Percentiles rank a stretch among this genome's conserved stretches.
Conservation (phyloP, 805 yeast genomes). For the Candida pini region DNA sequence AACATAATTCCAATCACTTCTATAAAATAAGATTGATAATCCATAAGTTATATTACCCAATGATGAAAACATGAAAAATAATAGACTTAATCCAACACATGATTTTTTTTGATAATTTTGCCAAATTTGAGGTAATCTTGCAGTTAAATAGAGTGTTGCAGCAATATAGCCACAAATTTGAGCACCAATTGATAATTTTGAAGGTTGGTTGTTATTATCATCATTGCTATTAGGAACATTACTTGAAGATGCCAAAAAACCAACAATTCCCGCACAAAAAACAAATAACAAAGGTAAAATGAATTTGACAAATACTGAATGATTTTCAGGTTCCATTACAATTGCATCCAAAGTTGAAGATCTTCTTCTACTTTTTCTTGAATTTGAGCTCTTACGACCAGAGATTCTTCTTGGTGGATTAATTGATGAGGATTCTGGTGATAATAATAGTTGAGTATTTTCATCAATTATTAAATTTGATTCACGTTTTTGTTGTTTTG, state of each 20-base stretch:
- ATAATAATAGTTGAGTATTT: conserved; percentile 1
- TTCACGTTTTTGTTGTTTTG: conserved; percentile 27
- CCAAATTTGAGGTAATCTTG: conserved; percentile 74
- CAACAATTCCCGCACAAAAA: conserved; percentile 53
- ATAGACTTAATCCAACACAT: conserved; percentile 78
- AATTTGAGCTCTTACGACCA: conserved; percentile 11
- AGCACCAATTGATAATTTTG: conserved; percentile 43
- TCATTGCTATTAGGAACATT: conserved; percentile 11
- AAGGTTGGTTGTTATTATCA: conserved; percentile 18
- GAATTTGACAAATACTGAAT: conserved; percentile 43
- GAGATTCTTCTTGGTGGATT: conserved; percentile 10
- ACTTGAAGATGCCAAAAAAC: conserved; percentile 44
- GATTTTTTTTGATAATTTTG: conserved; percentile 76
- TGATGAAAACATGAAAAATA: conserved; percentile 69
- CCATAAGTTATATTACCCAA: conserved; percentile 75
- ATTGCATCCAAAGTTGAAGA: conserved; percentile 48
- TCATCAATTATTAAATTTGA: conserved; percentile 13
- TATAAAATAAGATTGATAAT: conserved; percentile 60
- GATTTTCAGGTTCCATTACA: conserved; percentile 41
- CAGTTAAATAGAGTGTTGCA: conserved; percentile 64
- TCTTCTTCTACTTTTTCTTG: conserved; percentile 29
- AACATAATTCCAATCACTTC: conserved; percentile 57
- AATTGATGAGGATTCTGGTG: conserved; percentile 30
- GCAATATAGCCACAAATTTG: conserved; percentile 67
- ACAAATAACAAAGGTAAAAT: conserved; percentile 60